Conservation (phyloP, 768 basidiomycete species). For the Tylopilus sp. region DNA sequence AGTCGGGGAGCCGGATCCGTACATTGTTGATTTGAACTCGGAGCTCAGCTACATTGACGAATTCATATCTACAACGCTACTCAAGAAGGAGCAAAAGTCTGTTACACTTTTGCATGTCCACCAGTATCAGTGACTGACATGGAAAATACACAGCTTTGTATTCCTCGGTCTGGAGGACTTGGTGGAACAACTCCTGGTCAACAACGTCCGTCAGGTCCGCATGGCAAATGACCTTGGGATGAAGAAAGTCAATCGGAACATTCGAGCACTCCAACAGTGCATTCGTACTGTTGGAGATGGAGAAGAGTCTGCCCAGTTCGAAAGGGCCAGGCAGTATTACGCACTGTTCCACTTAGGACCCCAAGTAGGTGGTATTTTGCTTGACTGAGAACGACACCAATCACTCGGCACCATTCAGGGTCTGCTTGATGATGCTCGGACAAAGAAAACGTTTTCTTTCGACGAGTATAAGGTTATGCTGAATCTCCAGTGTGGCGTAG, state of each 20-base stretch:
- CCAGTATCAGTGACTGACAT: neutral
- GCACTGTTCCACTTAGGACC: conserved; percentile 72
- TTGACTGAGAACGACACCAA: neutral
- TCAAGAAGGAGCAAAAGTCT: conserved; percentile 63
- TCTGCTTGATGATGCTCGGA: conserved; percentile 70
- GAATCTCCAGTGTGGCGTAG: conserved; percentile 83
- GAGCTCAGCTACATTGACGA: conserved; percentile 79
- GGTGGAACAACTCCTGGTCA: conserved; percentile 80
- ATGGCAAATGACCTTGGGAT: conserved; percentile 72
- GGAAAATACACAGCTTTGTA: conserved; percentile 57
- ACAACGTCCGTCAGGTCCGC: conserved; percentile 66
- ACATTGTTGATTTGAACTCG: conserved; percentile 79
- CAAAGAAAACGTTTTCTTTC: conserved; percentile 67
- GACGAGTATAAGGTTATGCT: conserved; percentile 94
- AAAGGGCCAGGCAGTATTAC: conserved; percentile 77
- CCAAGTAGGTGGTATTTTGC: conserved; percentile 45
- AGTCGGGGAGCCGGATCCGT: conserved; percentile 87
- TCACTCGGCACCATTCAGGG: conserved; percentile 42
- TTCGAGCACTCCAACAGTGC: conserved; percentile 88
- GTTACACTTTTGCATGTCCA: conserved; percentile 23
- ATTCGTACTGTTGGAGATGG: conserved; percentile 72
- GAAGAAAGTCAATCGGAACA: conserved; percentile 84
- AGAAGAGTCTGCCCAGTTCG: conserved; percentile 62
- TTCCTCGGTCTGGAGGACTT: conserved; percentile 84
- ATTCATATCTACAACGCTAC: conserved; percentile 57